A percentile compares a stretch with the other conserved stretches of the same genome.
phyloP scores from a whole-genome alignment of 2,329 filamentous ascomycete genomes.

The Shiraia sp. region DNA sequence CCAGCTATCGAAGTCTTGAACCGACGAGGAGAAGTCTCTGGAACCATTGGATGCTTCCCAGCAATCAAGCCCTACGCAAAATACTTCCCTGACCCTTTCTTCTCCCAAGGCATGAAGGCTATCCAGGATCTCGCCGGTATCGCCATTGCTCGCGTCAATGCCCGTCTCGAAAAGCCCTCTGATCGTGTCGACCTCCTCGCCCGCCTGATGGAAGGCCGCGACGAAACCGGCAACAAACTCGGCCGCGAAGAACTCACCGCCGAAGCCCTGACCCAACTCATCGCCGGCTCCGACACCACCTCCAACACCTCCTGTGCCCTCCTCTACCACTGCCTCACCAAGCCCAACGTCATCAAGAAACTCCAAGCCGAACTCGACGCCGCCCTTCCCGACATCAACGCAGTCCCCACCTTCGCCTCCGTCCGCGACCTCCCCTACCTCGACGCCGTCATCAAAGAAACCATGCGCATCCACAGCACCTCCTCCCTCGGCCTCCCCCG shows the following conservation, averaged over 20 bases:
- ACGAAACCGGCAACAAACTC: constrained; percentile 75
- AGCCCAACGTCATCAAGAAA: constrained; percentile 71
- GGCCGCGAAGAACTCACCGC: constrained; percentile 81
- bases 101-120: constrained; percentile 71
- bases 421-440: constrained; percentile 79
- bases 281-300: constrained; percentile 76
- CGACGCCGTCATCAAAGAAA: constrained; percentile 76
- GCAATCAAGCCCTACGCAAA: constrained; percentile 77
- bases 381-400: constrained; percentile 61
- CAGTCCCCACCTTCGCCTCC: constrained; percentile 71
- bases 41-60: constrained; percentile 75
- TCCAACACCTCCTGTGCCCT: constrained; percentile 82
- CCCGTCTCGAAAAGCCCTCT: constrained; percentile 64
- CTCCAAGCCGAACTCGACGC: constrained; percentile 77
- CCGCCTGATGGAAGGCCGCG: constrained; percentile 81
- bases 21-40: constrained; percentile 82
- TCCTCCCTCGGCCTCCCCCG: constrained; percentile 85
- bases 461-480: constrained; percentile 83
- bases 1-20: constrained; percentile 88
- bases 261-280: constrained; percentile 87
- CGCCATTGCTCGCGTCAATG: constrained; percentile 78
- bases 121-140: constrained; percentile 85
- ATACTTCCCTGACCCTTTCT: constrained; percentile 82
- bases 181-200: constrained; percentile 79
- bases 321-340: constrained; percentile 73